Percentiles rank a stretch among this genome's conserved stretches.
Evolutionary conservation across 2,329 filamentous ascomycete species (phyloP).

Genomic region (Alternaria consortialis): DNA sequence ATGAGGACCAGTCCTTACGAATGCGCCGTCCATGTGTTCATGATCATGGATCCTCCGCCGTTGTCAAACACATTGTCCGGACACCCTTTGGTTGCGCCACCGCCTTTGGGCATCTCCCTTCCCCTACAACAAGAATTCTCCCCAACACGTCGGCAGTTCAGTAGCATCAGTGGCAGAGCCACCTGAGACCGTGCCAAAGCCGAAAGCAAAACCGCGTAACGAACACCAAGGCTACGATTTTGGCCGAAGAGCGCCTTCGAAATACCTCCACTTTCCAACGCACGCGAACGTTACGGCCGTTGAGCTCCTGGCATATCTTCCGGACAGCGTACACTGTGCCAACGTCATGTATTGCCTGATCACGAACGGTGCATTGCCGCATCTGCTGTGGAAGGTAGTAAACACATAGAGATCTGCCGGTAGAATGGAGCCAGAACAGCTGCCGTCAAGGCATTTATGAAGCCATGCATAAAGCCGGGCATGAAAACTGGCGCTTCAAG

Average conservation of each 20-base stretch:
- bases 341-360: slow-evolving; percentile 36
- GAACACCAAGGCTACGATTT: slow-evolving; percentile 4
- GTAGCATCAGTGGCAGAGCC: neutral
- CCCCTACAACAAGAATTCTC: neutral
- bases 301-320: slow-evolving; percentile 37
- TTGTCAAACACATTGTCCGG: neutral
- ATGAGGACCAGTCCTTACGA: neutral
- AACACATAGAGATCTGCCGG: slow-evolving; percentile 25
- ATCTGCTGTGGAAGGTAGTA: slow-evolving; percentile 24
- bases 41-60: neutral
- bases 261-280: slow-evolving; percentile 26
- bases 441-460: slow-evolving; percentile 26
- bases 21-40: neutral
- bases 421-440: slow-evolving; percentile 13
- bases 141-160: neutral
- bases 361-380: slow-evolving; percentile 27
- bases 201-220: neutral
- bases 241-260: slow-evolving; percentile 16
- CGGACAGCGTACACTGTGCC: slow-evolving; percentile 29
- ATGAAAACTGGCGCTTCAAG: slow-evolving; percentile 27
- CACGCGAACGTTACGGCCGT: slow-evolving; percentile 31
- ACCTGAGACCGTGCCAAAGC: neutral
- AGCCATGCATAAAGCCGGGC: slow-evolving; percentile 30
- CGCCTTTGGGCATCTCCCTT: neutral
- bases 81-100: neutral